phyloP scores from a whole-genome alignment of 164 flowering plant genomes.

The Paratinospora sagittata region DNA sequence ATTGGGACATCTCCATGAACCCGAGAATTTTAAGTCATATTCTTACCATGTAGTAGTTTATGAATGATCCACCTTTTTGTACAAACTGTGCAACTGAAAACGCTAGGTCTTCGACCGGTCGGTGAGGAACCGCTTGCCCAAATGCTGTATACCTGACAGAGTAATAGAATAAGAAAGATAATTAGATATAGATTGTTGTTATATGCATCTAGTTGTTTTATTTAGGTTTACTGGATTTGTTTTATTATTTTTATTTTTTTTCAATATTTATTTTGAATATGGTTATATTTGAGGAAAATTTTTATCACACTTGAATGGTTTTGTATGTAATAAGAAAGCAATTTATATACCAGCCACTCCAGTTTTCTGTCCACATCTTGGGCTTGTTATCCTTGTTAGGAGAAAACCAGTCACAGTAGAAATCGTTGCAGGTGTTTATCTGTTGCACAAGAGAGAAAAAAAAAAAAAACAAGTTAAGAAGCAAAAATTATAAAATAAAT shows the following conservation, averaged over 20 bases:
- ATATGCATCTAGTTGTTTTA: neutral
- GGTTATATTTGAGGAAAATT: neutral
- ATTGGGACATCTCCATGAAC: neutral
- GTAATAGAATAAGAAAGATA: slow-evolving; percentile 3
- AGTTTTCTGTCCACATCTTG: slow-evolving; percentile 97
- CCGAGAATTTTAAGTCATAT: slow-evolving; percentile 3
- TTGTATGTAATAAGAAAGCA: neutral
- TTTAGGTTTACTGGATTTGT: neutral
- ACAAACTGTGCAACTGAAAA: slow-evolving; percentile 86
- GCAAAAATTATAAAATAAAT: neutral
- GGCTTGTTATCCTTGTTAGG: slow-evolving; percentile 92
- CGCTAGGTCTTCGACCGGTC: slow-evolving; percentile 95
- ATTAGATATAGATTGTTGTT: neutral
- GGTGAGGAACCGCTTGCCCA: slow-evolving; percentile 79
- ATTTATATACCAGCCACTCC: slow-evolving; percentile 86
- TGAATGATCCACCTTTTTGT: slow-evolving; percentile 85
- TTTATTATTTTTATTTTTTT: neutral
- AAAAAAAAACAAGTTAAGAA: neutral
- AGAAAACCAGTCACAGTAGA: slow-evolving; percentile 90
- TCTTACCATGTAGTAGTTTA: slow-evolving; percentile 90
- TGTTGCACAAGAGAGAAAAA: slow-evolving; percentile 20
- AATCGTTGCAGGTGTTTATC: slow-evolving; percentile 97
- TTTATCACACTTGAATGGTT: neutral
- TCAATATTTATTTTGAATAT: neutral
- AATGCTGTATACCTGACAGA: slow-evolving; percentile 73